phyloP scores from a whole-genome alignment of 768 basidiomycete genomes.

The Tubosaeta brunneosetosa region DNA sequence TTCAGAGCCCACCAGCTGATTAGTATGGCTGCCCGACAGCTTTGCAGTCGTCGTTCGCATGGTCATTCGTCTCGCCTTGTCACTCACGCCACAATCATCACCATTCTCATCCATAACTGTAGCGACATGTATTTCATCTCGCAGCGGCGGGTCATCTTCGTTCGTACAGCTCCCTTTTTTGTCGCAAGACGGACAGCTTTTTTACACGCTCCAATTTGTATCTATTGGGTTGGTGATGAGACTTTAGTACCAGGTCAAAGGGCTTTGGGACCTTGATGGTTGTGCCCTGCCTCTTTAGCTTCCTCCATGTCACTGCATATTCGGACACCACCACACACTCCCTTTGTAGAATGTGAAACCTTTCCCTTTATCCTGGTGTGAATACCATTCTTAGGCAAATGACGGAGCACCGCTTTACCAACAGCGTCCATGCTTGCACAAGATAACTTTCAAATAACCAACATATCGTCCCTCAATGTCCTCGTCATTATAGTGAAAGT shows the following conservation, averaged over 20 bases:
- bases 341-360: constrained; percentile 13
- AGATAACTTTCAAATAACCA: constrained; percentile 5
- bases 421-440: background rate
- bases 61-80: background rate
- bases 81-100: background rate
- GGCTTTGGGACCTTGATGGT: constrained; percentile 6
- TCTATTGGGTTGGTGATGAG: constrained; percentile 1
- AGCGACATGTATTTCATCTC: constrained; percentile 2
- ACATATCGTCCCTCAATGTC: background rate
- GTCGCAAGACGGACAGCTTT: constrained; percentile 16
- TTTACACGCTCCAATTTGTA: background rate
- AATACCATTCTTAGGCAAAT: background rate
- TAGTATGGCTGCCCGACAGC: background rate
- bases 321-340: constrained; percentile 3
- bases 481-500: too few species aligned
- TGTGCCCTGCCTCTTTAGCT: background rate
- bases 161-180: constrained; percentile 13
- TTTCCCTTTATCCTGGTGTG: background rate
- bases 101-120: background rate
- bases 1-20: background rate
- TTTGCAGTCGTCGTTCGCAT: background rate
- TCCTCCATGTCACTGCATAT: background rate
- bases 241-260: background rate
- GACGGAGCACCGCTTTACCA: background rate
- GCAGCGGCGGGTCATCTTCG: constrained; percentile 16